Base-by-base conservation (phyloP, 305 asterid species). In the Fraxinus dipetala region DNA sequence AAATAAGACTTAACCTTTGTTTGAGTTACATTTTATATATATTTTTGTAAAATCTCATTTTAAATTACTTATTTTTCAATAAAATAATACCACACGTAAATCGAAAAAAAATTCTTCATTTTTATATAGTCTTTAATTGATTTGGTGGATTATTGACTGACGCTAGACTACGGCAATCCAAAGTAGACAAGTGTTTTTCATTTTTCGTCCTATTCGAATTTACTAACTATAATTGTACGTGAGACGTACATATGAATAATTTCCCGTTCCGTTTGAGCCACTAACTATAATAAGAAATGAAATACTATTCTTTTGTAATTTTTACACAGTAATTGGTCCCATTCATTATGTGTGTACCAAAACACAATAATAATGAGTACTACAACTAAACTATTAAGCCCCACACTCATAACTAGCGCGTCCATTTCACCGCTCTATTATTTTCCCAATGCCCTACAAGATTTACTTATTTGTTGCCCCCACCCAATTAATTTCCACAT, bases 301-400 rank as follows among this genome's bases (percentile, higher is more conserved):
- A 67, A 67, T 67, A 26, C 28, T 26, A 67, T 67, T 67, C 74
- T 67, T 28, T 67, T 67, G 75, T 67, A 26, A 67, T 11, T 26
- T 26, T 4, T 67, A 28, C 20, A 67, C 22, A 28, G 26, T 6
- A 11, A 30, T 11, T 67, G 75, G 75, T 5, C 75, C 75, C 75
- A 26, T 10, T 26, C 75, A 67, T 67, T 28, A 65, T 67, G 11
- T 28, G 36, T 67, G 8, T 67, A 26, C 74, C 74, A 28, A 81
- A 87, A 83, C 90, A 85, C 85, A 87, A 87, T 87, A 87, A 87
- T 87, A 75, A 83, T 85, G 73, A 56, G 75, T 67, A 76, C 36
- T 78, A 63, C 34, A 63, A 67, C 75, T 67, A 65, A 7, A 11
- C 75, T 13, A 67, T 35, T 74, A 61, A n/a, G 65, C 79, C 81